Conservation (phyloP, 192 early-diverging fungal genomes). For the Physocladia obscura region DNA sequence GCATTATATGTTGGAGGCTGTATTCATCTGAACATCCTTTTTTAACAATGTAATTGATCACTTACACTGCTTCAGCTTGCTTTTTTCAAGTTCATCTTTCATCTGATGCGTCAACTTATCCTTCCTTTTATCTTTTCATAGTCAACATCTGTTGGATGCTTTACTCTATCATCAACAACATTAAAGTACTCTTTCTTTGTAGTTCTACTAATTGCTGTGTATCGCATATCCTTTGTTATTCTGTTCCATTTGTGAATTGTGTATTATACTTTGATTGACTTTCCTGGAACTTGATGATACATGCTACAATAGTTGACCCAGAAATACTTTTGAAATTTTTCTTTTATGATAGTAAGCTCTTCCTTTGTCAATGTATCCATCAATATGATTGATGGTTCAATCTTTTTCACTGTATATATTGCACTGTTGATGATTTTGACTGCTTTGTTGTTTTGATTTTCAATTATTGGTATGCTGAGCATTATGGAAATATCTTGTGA, state of each 20-base stretch:
- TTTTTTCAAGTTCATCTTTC: conserved; percentile 13
- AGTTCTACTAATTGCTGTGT: too few relatives aligned
- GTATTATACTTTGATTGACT: background rate
- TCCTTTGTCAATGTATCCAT: conserved; percentile 7
- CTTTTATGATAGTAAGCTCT: background rate
- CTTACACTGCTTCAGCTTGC: background rate
- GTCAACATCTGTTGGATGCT: background rate
- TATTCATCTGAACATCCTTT: conserved; percentile 17
- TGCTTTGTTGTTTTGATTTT: background rate
- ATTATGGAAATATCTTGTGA: background rate
- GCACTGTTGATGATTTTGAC: background rate
- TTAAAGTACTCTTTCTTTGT: too few relatives aligned
- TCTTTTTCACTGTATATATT: too few relatives aligned
- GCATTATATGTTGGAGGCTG: background rate
- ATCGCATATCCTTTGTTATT: too few relatives aligned
- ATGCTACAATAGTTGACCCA: conserved; percentile 5
- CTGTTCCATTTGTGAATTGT: conserved; percentile 4
- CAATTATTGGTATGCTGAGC: conserved; percentile 1
- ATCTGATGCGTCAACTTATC: background rate
- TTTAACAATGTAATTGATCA: conserved; percentile 16
- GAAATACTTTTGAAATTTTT: conserved; percentile 1
- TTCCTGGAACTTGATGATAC: background rate
- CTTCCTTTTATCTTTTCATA: background rate
- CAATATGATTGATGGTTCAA: conserved; percentile 1
- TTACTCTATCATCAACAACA: conserved; percentile 16